Percentiles rank a stretch among this genome's conserved stretches.
Conservation (phyloP, 257 asterid species). For the Lycium ferocissimum region DNA sequence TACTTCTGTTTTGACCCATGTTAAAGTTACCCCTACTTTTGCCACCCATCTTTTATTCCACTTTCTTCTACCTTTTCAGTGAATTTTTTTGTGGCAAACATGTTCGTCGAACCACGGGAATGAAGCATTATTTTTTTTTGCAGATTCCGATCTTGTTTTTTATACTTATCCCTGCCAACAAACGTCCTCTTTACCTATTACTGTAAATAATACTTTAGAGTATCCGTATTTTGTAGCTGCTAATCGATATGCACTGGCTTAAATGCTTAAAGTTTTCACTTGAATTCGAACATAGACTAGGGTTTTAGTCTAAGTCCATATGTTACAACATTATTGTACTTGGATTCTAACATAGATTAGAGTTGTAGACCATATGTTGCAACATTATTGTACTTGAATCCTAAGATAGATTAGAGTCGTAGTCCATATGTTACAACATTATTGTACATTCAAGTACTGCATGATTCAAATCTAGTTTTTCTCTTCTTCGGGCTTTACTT, state of each 20-base stretch:
- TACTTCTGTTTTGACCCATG: not conserved
- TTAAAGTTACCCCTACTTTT: constrained; percentile 9
- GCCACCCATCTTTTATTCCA: constrained; percentile 1
- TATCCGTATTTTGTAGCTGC: not conserved
- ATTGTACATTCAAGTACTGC: not conserved
- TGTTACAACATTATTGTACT: not conserved
- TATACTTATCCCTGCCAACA: not conserved
- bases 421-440: not conserved
- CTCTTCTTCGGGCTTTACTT: not conserved
- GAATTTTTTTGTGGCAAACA: constrained; percentile 26
- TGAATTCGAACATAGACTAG: not conserved
- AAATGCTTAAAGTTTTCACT: not conserved
- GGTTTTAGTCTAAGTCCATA: not conserved
- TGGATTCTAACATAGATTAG: not conserved
- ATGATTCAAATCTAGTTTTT: not conserved
- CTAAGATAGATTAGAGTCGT: not conserved
- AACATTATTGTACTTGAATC: not conserved
- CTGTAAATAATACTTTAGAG: not conserved
- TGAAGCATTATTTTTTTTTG: not conserved
- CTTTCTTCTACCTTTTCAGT: constrained; percentile 25
- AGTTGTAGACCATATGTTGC: too few species aligned
- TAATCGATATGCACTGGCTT: not conserved
- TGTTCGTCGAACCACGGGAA: constrained; percentile 22
- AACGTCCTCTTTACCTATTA: not conserved
- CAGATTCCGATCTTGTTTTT: constrained; percentile 21